Evolutionary conservation across 2,329 filamentous ascomycete genomes (phyloP), one percentile per base, ranked within the genome.

Genomic region (Neonectria sp.): DNA sequence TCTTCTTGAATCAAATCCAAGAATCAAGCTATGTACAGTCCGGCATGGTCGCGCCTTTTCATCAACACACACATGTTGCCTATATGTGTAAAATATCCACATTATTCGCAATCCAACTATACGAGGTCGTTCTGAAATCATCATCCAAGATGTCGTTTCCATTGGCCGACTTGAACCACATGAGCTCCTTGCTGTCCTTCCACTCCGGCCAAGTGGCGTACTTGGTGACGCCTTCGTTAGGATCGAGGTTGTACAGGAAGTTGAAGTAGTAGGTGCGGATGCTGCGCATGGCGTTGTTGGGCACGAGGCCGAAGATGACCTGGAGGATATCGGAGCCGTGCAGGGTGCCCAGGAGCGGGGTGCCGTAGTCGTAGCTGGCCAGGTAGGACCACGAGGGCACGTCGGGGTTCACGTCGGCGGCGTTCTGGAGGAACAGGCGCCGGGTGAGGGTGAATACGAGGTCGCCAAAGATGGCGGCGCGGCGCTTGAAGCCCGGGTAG

Each of bases 351-450:
- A 95, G 79, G 55, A 95, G 80, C 0, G 93, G 91, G 0, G 90
- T 91, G 11, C 91, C 91, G 76, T 91, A 89, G 82, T 92, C 80
- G 80, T 95, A 95, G 0, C 89, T 91, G 0, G 91, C 82, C 1
- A 96, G 86, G 80, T 95, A 96, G 0, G 91, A 93, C 92, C 92
- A 96, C 1, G 84, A 82, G 0, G 90, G 89, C 0, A 94, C 88
- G n/a, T 75, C 52, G 0, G 90, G 90, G 68, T 89, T 85, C 13
- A 82, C 80, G 1, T 80, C 60, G 0, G 78, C 75, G 2, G 88
- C 79, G 0, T 75, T 65, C 13, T 84, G 76, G 25, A 96, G 86
- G 78, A 93, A 91, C 6, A 86, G 67, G 17, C 93, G 89, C 1
- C 93, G 89, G 0, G 89, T 88, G 0, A 96, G 84, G 0, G 91